Percentiles rank a stretch among this genome's conserved stretches.
Evolutionary conservation across 2,329 filamentous ascomycete species (phyloP).

Genomic region (Chrysoporthe cubensis): DNA sequence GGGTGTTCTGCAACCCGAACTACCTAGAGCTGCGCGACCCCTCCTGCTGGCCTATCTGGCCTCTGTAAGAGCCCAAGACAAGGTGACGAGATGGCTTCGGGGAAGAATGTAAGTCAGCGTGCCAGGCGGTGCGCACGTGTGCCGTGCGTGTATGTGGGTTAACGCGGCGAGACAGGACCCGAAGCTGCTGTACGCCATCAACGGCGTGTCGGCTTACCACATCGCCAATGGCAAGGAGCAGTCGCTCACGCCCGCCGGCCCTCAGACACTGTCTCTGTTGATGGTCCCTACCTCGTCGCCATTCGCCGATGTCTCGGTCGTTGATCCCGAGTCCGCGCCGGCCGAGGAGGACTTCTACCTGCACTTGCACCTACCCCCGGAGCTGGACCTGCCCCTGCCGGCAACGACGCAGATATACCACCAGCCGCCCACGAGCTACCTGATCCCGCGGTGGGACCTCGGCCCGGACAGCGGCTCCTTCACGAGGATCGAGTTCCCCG

Average conservation of each 20-base stretch:
- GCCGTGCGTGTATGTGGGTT: background rate
- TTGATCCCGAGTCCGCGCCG: conserved; percentile 54
- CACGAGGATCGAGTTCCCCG: conserved; percentile 88
- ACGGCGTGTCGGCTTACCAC: conserved; percentile 89
- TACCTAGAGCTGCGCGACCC: background rate
- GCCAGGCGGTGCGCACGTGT: background rate
- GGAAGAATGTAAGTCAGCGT: conserved; percentile 45
- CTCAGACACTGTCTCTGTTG: conserved; percentile 87
- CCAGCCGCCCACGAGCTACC: conserved; percentile 87
- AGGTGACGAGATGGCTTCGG: conserved; percentile 45
- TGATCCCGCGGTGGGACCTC: conserved; percentile 94
- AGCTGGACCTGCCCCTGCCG: conserved; percentile 89
- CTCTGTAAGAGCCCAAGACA: background rate
- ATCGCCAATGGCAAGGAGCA: conserved; percentile 86
- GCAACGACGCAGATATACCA: conserved; percentile 98
- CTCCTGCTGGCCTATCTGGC: background rate
- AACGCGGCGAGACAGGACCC: conserved; percentile 52
- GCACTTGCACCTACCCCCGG: conserved; percentile 90
- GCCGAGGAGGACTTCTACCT: conserved; percentile 94
- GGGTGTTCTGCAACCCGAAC: background rate
- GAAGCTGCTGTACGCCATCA: conserved; percentile 71
- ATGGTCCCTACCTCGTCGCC: conserved; percentile 93
- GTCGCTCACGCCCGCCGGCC: conserved; percentile 79
- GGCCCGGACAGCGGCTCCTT: conserved; percentile 88
- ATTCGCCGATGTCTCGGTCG: conserved; percentile 59